Conservation (phyloP, 2,329 filamentous ascomycete species). For the Aspergillus nomiae region DNA sequence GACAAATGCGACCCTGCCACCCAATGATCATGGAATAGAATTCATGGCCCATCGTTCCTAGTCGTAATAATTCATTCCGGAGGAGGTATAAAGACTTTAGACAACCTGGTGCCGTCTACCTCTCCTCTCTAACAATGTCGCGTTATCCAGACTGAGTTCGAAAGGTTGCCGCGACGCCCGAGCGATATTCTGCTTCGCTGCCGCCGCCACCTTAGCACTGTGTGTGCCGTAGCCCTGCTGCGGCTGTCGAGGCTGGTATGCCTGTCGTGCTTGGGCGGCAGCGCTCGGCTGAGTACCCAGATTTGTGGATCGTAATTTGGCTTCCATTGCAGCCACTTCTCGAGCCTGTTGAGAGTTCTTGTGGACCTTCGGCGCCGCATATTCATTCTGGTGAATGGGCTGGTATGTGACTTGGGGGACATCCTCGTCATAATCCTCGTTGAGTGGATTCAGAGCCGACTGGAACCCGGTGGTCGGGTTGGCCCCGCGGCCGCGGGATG, state of each 20-base stretch:
- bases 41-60: conserved; percentile 10
- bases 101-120: conserved; percentile 44
- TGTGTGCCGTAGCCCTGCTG: conserved; percentile 82
- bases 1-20: conserved; percentile 9
- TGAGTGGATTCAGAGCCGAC: conserved; percentile 64
- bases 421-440: conserved; percentile 65
- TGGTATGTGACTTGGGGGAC: conserved; percentile 43
- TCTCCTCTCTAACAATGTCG: conserved; percentile 79
- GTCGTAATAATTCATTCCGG: conserved; percentile 5
- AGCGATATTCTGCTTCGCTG: conserved; percentile 78
- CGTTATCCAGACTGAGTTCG: conserved; percentile 87
- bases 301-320: conserved; percentile 81
- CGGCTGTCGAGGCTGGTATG: conserved; percentile 51
- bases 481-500: conserved; percentile 67
- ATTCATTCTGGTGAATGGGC: conserved; percentile 16
- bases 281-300: conserved; percentile 57
- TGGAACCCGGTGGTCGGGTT: conserved; percentile 58
- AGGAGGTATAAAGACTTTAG: conserved; percentile 13
- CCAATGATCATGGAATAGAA: conserved; percentile 9
- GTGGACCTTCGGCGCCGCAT: conserved; percentile 65
- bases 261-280: conserved; percentile 63
- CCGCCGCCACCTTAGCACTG: conserved; percentile 78
- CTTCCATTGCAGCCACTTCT: conserved; percentile 75
- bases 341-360: conserved; percentile 58
- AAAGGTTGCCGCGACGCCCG: conserved; percentile 78